phyloP scores from a whole-genome alignment of 148 eudicot species.

The Pouteria glomerata region DNA sequence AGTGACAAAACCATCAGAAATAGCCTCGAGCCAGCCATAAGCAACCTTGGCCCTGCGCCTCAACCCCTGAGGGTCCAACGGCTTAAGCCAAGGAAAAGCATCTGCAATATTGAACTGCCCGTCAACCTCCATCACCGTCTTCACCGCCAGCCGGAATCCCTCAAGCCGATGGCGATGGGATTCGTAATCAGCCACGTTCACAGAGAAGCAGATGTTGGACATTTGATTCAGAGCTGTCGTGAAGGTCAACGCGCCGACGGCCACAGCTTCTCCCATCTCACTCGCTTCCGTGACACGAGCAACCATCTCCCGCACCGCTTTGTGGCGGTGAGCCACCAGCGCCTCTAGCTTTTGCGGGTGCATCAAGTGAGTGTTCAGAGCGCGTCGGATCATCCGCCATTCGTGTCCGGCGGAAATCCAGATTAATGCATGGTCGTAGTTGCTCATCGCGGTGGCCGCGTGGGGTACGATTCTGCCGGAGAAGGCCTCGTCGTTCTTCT shows the following conservation, averaged over 20 bases:
- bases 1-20: background rate
- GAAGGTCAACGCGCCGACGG: background rate
- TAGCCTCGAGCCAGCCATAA: background rate
- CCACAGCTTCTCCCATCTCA: background rate
- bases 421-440: background rate
- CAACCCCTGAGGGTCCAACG: constrained; percentile 7
- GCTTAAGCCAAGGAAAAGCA: constrained; percentile 3
- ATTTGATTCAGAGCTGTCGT: background rate
- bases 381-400: background rate
- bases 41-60: background rate
- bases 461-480: background rate
- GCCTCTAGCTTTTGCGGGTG: background rate
- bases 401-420: background rate
- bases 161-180: background rate
- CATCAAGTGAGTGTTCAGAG: background rate
- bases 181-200: background rate
- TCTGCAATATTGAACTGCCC: constrained; percentile 1
- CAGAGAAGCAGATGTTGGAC: constrained; percentile 2
- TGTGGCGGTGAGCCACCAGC: background rate
- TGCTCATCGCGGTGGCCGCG: background rate
- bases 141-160: background rate
- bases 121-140: background rate
- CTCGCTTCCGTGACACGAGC: background rate
- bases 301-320: background rate
- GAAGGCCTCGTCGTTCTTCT: background rate